Evolutionary conservation across 75 land plant species (phyloP).

Genomic region (Picea sitchensis): DNA sequence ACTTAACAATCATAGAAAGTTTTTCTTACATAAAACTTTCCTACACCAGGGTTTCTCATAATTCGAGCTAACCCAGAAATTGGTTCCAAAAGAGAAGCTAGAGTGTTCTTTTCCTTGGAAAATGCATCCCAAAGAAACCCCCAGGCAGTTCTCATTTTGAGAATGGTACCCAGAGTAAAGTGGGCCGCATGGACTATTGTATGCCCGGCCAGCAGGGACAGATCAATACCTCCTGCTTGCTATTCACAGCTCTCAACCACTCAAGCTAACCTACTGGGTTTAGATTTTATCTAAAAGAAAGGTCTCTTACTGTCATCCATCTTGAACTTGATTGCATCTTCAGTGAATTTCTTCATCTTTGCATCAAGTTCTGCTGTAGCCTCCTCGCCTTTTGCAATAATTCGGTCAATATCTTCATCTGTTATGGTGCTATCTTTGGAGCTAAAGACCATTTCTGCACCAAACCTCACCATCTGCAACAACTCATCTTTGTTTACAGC

Average conservation of each 20-base stretch:
- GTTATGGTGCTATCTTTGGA: constrained; percentile 98
- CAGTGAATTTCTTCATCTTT: constrained; percentile 99
- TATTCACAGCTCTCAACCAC: too few relatives aligned
- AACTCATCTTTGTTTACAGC: constrained; percentile 99
- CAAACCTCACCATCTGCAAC: constrained; percentile 98
- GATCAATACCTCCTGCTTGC: too few relatives aligned
- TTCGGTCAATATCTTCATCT: constrained; percentile 98
- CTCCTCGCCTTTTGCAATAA: constrained; percentile 98
- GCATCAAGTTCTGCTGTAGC: constrained; percentile 99
- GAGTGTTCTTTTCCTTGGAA: too few relatives aligned
- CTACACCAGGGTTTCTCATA: neutral
- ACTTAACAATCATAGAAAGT: neutral
- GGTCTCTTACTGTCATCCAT: constrained; percentile 93
- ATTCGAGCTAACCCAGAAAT: neutral
- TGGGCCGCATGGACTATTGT: too few relatives aligned
- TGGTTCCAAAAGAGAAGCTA: neutral
- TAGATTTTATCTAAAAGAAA: too few relatives aligned
- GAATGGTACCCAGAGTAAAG: too few relatives aligned
- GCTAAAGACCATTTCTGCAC: constrained; percentile 99
- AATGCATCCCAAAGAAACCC: too few relatives aligned
- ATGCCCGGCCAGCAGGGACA: too few relatives aligned
- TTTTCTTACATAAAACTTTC: neutral
- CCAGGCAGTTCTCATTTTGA: too few relatives aligned
- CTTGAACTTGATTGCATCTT: constrained; percentile 98
- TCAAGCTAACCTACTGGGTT: too few relatives aligned